Percentiles rank a stretch among this genome's conserved stretches.
Evolutionary conservation across 2,329 filamentous ascomycete species (phyloP).

Genomic region (Fusarium palustre): DNA sequence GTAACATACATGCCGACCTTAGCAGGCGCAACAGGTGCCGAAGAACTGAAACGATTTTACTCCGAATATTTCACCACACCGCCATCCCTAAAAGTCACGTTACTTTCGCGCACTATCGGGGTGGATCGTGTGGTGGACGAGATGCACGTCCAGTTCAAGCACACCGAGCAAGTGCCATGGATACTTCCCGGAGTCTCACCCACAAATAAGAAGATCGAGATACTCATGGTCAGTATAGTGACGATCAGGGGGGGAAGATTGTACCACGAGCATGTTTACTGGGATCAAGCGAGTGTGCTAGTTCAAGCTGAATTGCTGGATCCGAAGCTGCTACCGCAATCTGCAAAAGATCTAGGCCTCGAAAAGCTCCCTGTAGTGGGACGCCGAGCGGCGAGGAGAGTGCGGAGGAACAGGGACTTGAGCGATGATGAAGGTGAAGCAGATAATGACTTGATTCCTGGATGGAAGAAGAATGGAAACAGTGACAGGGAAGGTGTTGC

Average conservation of each 20-base stretch:
- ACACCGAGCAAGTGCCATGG: constrained; percentile 69
- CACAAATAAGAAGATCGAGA: constrained; percentile 62
- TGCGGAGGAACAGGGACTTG: constrained; percentile 43
- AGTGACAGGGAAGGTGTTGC: not conserved
- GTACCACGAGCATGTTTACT: constrained; percentile 72
- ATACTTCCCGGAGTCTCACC: constrained; percentile 70
- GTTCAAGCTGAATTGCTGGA: constrained; percentile 69
- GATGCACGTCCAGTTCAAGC: constrained; percentile 69
- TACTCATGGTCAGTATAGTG: constrained; percentile 70
- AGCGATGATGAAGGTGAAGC: constrained; percentile 56
- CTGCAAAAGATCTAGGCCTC: constrained; percentile 51
- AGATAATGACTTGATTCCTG: constrained; percentile 56
- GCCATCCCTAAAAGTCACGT: constrained; percentile 67
- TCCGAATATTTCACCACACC: constrained; percentile 74
- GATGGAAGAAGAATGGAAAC: constrained; percentile 48
- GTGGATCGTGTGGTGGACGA: constrained; percentile 74
- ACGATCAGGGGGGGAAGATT: constrained; percentile 69
- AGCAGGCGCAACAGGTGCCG: constrained; percentile 71
- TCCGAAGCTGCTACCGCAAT: constrained; percentile 52
- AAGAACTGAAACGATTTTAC: constrained; percentile 72
- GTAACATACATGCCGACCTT: constrained; percentile 76
- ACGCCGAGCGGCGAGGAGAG: constrained; percentile 53
- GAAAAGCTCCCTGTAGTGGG: constrained; percentile 56
- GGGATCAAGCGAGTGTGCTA: constrained; percentile 72
- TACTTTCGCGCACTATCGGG: constrained; percentile 73